Base-by-base conservation (phyloP, 1,139 yeast genomes). In the Hanseniaspora gamundiae region DNA sequence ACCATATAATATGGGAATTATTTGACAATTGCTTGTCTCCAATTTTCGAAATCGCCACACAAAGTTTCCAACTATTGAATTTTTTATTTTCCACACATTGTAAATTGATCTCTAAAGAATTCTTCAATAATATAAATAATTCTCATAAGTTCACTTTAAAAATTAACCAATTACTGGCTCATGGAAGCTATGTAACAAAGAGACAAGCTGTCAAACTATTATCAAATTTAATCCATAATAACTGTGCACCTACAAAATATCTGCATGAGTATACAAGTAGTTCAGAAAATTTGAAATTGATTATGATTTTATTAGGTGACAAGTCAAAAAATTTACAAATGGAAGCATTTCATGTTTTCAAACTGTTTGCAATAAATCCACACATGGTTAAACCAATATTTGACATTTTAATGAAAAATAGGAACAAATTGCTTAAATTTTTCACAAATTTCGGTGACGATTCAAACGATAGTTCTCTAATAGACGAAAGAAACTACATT, bases 311-410 rank as follows among this genome's bases (percentile, higher is more conserved):
- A 48, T 68, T 91, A 52, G 81, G 93, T 50, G 96, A 91, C 59
- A 83, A 82, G 61, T 87, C 94, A 55, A 84, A 82, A 55, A 88
- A 87, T 60, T 70, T 91, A 48, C 95, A 87, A 59, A 66, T 78
- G 46, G 98, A 91, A 61, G 91, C 95, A 3, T 91, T 91, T 59
- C 91, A 91, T 54, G 81, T 91, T 33, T 91, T 91, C 66, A 91
- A 91, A 62, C 84, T 80, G 38, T 86, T 91, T 63, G 88, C 87
- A 30, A 98, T 96, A 7, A 91, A 91, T 60, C 98, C 98, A 6
- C 80, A 82, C 52, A 88, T 88, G 61, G 72, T 87, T 1, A 86
- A 80, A 57, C 77, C 81, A 10, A 78, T 91, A 2, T 67, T 74
- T 47, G 96, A 88, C 60, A 83, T 91, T 20, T 67, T 91, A 52